phyloP scores from a whole-genome alignment of 148 eudicot species.

The Camellia japonica region DNA sequence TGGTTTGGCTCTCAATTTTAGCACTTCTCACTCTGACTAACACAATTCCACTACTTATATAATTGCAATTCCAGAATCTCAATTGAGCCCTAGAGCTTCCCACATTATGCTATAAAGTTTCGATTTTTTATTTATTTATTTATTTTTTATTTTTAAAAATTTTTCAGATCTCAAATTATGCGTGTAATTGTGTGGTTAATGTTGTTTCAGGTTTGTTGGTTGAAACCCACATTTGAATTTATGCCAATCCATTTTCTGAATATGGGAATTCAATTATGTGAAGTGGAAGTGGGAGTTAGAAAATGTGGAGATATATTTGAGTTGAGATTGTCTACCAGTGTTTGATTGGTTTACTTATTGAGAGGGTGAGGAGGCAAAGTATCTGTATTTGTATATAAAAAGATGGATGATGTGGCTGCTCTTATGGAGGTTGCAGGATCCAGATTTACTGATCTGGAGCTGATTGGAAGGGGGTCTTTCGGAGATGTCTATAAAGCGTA shows the following conservation, averaged over 20 bases:
- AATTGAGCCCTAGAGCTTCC: conserved; percentile 9
- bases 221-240: conserved; percentile 5
- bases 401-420: conserved; percentile 69
- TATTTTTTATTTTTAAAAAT: background rate
- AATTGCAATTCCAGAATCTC: background rate
- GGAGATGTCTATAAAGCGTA: conserved; percentile 98
- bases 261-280: conserved; percentile 1
- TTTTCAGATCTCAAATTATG: conserved; percentile 11
- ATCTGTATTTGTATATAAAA: conserved; percentile 11
- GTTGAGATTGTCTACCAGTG: conserved; percentile 14
- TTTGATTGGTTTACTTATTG: background rate
- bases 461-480: conserved; percentile 93
- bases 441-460: conserved; percentile 73
- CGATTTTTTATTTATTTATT: conserved; percentile 10
- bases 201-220: conserved; percentile 30
- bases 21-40: conserved; percentile 28
- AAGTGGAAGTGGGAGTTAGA: conserved; percentile 28
- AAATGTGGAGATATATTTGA: conserved; percentile 33
- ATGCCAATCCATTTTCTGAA: conserved; percentile 18
- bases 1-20: conserved; percentile 39
- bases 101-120: conserved; percentile 14
- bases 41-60: conserved; percentile 13
- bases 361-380: conserved; percentile 10
- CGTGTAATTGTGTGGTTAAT: background rate
- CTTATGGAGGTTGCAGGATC: conserved; percentile 73